Evolutionary conservation across 2,329 filamentous ascomycete species (phyloP).

Genomic region (Sordariomycetes sp.): DNA sequence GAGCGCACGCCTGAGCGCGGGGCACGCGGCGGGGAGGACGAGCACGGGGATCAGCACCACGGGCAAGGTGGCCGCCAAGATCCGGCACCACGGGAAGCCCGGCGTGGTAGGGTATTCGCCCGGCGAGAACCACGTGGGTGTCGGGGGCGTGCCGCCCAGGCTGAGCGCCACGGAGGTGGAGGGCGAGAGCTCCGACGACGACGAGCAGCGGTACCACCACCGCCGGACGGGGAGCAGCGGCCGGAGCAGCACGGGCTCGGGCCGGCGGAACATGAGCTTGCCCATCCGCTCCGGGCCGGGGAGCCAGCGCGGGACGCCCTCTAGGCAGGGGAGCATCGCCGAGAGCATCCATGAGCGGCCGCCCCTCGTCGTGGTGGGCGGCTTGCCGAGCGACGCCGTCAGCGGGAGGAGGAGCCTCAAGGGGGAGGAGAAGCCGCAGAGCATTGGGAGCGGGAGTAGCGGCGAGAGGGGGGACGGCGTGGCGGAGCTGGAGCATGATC

Average conservation of each 20-base stretch:
- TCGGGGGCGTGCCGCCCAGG: slow-evolving; percentile 75
- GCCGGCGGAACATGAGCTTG: slow-evolving; percentile 28
- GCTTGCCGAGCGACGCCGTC: slow-evolving; percentile 19
- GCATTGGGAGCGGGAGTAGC: slow-evolving; percentile 29
- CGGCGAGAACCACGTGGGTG: slow-evolving; percentile 59
- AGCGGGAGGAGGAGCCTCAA: slow-evolving; percentile 31
- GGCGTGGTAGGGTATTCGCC: slow-evolving; percentile 69
- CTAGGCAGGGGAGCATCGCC: slow-evolving; percentile 26
- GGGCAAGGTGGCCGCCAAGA: slow-evolving; percentile 67
- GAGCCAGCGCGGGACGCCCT: slow-evolving; percentile 9
- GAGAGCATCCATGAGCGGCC: slow-evolving; percentile 23
- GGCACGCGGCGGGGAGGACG: slow-evolving; percentile 31
- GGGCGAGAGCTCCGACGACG: slow-evolving; percentile 71
- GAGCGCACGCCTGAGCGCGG: slow-evolving; percentile 31
- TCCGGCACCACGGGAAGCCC: slow-evolving; percentile 73
- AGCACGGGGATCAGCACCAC: slow-evolving; percentile 49
- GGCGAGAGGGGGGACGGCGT: slow-evolving; percentile 48
- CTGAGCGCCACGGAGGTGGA: slow-evolving; percentile 93
- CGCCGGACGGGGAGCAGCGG: slow-evolving; percentile 64
- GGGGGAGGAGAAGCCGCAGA: slow-evolving; percentile 16
- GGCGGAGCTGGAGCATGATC: slow-evolving; percentile 35
- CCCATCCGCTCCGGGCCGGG: slow-evolving; percentile 37
- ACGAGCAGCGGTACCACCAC: slow-evolving; percentile 40
- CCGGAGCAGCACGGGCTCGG: slow-evolving; percentile 51
- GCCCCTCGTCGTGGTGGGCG: slow-evolving; percentile 6